Base-by-base conservation (phyloP, 495 filamentous ascomycete genomes). In the Penicillium samsonianum region DNA sequence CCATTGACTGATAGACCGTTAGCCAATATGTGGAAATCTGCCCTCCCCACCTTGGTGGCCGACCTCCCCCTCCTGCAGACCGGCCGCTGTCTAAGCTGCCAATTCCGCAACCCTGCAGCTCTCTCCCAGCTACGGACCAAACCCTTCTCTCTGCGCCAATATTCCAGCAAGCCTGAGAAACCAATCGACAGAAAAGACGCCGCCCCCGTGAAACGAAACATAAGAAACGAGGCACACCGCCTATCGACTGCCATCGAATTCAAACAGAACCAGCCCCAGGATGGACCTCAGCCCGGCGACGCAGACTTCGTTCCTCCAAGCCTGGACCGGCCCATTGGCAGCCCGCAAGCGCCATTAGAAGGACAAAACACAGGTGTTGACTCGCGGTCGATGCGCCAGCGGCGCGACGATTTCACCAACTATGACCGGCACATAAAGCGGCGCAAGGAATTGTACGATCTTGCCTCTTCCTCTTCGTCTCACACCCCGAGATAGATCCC, bases 331-430 rank as follows among this genome's bases (percentile, higher is more conserved):
- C 93, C 94, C 26, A 90, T 98, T 58, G 94, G 94, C 56, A 81
- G 94, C 50, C 69, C 74, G 7, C 66, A 80, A n/a, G 86, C 90
- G 0, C 94, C 94, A 0, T 58, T 74, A 33, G 77, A 84, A 30
- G 91, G 90, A 45, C 81, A 96, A 65, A 98, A 96, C 67, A 86
- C 82, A 14, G 91, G 91, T 14, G 67, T 89, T 60, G 91, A 96
- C 62, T 31, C 46, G 4, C 85, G 91, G 17, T 80, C 86, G 9
- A 73, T 85, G 64, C 74, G 78, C 42, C 74, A 96, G 73, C 83
- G 85, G 38, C 80, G 89, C 17, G 87, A 90, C 44, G 92, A 96
- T 63, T 90, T 93, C 62, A 84, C 89, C 44, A 78, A 96, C 69
- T 92, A 89, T 60, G 87, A 96, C 30, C 89, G 89, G 65, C 91